phyloP scores from a whole-genome alignment of 768 basidiomycete genomes.

The Boletus barrowsii region DNA sequence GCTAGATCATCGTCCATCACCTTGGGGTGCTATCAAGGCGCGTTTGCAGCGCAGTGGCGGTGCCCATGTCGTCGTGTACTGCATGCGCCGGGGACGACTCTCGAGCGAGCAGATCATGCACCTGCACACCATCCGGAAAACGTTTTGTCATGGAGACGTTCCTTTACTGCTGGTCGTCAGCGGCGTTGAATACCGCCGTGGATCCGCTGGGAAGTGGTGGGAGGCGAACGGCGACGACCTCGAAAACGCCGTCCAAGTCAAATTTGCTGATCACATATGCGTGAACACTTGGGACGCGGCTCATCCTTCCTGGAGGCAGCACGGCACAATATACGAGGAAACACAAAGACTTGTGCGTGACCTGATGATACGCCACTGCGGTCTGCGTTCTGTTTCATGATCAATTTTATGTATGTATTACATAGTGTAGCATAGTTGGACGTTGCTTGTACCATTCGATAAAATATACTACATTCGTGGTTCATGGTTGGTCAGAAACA shows the following conservation, averaged over 20 bases:
- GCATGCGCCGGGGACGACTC: constrained; percentile 36
- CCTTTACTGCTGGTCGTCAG: constrained; percentile 20
- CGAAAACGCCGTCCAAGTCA: neutral
- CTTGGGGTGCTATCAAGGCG: constrained; percentile 11
- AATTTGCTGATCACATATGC: constrained; percentile 19
- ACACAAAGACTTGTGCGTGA: constrained; percentile 11
- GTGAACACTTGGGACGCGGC: constrained; percentile 11
- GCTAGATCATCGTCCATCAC: constrained; percentile 15
- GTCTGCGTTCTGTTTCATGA: constrained; percentile 4
- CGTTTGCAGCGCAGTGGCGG: constrained; percentile 14
- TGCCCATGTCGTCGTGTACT: constrained; percentile 33
- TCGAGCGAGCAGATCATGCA: constrained; percentile 29
- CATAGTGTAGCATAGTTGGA: constrained; percentile 2
- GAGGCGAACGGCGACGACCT: constrained; percentile 13
- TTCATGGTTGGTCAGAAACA: neutral
- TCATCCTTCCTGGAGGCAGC: constrained; percentile 21
- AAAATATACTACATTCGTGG: neutral
- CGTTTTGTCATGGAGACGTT: constrained; percentile 8
- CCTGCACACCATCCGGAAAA: constrained; percentile 28
- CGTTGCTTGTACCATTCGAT: neutral
- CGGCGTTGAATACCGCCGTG: constrained; percentile 13
- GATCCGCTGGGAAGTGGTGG: constrained; percentile 22
- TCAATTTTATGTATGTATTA: neutral
- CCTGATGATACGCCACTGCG: constrained; percentile 14
- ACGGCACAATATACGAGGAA: constrained; percentile 17